Evolutionary conservation across 2,329 filamentous ascomycete species (phyloP), one percentile per base, ranked within the genome.

Genomic region (Trichoderma sp.): DNA sequence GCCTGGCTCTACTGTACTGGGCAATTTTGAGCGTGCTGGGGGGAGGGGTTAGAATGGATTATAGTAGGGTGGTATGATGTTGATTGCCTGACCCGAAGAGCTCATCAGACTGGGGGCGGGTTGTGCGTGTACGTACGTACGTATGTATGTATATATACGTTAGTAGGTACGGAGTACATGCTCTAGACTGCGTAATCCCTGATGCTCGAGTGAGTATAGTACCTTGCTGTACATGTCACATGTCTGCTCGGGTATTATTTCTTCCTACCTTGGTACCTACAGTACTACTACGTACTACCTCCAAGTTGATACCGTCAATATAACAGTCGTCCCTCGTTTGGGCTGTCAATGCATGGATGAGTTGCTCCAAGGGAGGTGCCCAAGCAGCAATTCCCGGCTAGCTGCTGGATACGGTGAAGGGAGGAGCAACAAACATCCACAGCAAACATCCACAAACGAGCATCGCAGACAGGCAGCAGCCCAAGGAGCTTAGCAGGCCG

Each of bases 21-120:
- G 29, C 52, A 54, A 34, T 54, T 29, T 45, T 45, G 37, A 5
- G 37, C 22, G 39, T 22, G 60, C 34, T 22, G 48, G 60, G 60
- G 58, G 48, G 60, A 48, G 58, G 42, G 57, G 35, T 7, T 34
- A 34, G 29, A 15, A 34, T 50, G 35, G 58, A 50, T 50, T 50
- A n/a, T n/a, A n/a, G n/a, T n/a, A 61, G 58, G 37, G 52, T 65
- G 63, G 63, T 57, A 65, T 65, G 63, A 65, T 65, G 37, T 48
- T 45, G 52, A 65, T 65, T 65, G 63, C 63, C 34, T 65, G 52
- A 65, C 52, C 22, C 25, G 22, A 56, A 56, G 29, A 8, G n/a
- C 58, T 61, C 58, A 48, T 34, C 39, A 34, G 58, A 29, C 27
- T n/a, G n/a, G n/a, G n/a, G n/a, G n/a, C n/a, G n/a, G n/a, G n/a